A percentile compares a stretch with the other conserved stretches of the same genome.
These are phyloP conservation scores for Colletotrichum filicis DNA, from an alignment of 2,329 filamentous ascomycete genomes.

Conservation along the genomic window DNA sequence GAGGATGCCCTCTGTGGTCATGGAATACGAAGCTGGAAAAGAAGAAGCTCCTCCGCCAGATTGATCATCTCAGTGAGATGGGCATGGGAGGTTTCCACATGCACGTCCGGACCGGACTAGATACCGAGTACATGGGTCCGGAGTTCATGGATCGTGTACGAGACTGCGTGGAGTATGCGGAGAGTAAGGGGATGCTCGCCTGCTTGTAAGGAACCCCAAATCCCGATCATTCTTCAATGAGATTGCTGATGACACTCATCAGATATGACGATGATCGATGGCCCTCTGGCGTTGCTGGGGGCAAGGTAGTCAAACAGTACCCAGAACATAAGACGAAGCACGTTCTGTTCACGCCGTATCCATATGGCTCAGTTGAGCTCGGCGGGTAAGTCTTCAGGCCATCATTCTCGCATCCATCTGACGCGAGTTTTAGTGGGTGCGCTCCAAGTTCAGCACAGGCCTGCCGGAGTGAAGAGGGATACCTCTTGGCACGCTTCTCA, in stretches of 20 bases:
- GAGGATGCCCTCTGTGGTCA: slow-evolving; percentile 44
- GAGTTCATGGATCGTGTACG: slow-evolving; percentile 45
- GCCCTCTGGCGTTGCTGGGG: slow-evolving; percentile 44
- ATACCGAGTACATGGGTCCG: slow-evolving; percentile 45
- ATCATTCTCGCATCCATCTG: background rate
- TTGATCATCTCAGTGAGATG: slow-evolving; percentile 44
- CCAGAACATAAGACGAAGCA: slow-evolving; percentile 42
- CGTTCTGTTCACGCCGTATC: slow-evolving; percentile 40
- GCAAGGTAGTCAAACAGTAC: slow-evolving; percentile 40
- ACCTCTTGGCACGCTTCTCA: slow-evolving; percentile 41
- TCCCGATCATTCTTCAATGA: background rate
- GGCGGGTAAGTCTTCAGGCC: slow-evolving; percentile 15
- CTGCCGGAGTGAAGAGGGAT: slow-evolving; percentile 39
- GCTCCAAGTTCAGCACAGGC: slow-evolving; percentile 30
- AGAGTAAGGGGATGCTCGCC: slow-evolving; percentile 44
- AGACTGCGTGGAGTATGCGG: slow-evolving; percentile 45
- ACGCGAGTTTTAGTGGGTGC: background rate
- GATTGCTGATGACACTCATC: background rate
- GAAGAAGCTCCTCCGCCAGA: slow-evolving; percentile 42
- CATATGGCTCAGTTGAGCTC: slow-evolving; percentile 33
- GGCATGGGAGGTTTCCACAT: slow-evolving; percentile 46
- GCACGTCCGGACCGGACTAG: slow-evolving; percentile 44
- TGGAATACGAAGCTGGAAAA: slow-evolving; percentile 45
- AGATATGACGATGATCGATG: slow-evolving; percentile 45
- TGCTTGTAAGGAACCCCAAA: slow-evolving; percentile 37